Evolutionary conservation across 176 grass and related monocot species (phyloP), one percentile per base, ranked within the genome.

Genomic region (Cenchrus fungigraminus): DNA sequence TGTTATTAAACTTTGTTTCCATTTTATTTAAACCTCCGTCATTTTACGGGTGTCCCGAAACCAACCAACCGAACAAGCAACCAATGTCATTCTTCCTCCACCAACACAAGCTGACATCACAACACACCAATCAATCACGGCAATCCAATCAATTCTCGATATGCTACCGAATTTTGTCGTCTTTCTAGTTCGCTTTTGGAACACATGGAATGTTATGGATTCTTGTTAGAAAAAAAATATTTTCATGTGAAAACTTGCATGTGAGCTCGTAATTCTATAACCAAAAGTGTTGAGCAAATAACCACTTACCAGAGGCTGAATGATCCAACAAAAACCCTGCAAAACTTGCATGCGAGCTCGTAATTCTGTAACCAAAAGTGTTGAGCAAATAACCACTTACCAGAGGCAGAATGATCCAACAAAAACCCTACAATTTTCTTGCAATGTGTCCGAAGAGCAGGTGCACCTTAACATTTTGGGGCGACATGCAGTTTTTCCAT

Each of bases 391-490:
- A 74, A 55, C 6, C 28, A 17, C 13, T 20, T 9, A 9, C 3
- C 2, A 0, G 9, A 59, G 2, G 22, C 4, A 0, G 1, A 6
- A 31, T 4, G 31, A 56, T 55, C 29, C 8, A 37, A 19, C 16
- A n/a, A 37, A 75, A 76, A 2, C 5, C 20, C 0, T 63, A n/a
- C 7, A 29, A 56, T 56, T 56, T 53, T 69, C 7, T 34, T 8
- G 43, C 22, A 16, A 62, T 44, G 68, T 65, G 74, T 32, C 28
- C 15, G 2, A 87, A 87, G 89, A 90, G 66, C 73, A 90, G 84
- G 84, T 79, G 89, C 70, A 87, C 84, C 88, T 90, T 90, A 90
- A 82, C 78, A 78, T 72, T 86, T 90, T 79, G 44, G 40, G 61
- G 37, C 40, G 58, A 61, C 47, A 40, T 78, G 79, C 19, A n/a